Percentiles rank a stretch among this genome's conserved stretches.
These are phyloP conservation scores for Candida boidinii DNA, from an alignment of 805 yeast genomes.

Conservation along the genomic window DNA sequence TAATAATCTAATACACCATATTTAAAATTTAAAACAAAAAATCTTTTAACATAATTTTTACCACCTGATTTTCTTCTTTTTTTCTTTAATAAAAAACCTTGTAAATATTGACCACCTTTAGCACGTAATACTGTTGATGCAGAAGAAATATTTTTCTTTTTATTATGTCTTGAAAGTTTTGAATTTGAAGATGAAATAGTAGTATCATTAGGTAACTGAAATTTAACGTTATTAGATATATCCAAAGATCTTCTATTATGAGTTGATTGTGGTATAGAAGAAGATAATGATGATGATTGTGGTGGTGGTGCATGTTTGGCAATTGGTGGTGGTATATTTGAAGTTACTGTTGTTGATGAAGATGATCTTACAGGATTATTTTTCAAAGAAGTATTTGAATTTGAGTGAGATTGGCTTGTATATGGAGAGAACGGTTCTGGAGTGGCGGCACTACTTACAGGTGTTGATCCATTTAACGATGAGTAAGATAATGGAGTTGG, in stretches of 20 bases:
- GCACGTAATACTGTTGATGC: conserved; percentile 25
- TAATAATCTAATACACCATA: conserved; percentile 81
- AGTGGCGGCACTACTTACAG: no score
- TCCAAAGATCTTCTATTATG: background rate
- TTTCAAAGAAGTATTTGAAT: no score
- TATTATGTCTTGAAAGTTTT: conserved; percentile 11
- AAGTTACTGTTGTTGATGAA: no score
- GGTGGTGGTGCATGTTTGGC: no score
- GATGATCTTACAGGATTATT: no score
- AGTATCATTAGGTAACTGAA: conserved; percentile 18
- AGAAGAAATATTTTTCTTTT: background rate
- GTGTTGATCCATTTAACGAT: no score
- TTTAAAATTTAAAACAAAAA: conserved; percentile 73
- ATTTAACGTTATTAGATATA: conserved; percentile 13
- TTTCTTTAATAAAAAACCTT: conserved; percentile 66
- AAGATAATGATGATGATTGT: no score
- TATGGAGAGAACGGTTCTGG: no score
- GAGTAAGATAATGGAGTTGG: no score
- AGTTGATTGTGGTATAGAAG: background rate
- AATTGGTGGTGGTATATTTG: no score
- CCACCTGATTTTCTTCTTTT: conserved; percentile 69
- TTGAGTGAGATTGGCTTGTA: no score
- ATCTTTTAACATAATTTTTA: conserved; percentile 82
- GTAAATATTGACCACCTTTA: conserved; percentile 63
- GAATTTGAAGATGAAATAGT: conserved; percentile 10